Percentiles rank a stretch among this genome's conserved stretches.
Evolutionary conservation across 345 rosid genomes (phyloP).

Genomic region (Aquilaria sinensis): DNA sequence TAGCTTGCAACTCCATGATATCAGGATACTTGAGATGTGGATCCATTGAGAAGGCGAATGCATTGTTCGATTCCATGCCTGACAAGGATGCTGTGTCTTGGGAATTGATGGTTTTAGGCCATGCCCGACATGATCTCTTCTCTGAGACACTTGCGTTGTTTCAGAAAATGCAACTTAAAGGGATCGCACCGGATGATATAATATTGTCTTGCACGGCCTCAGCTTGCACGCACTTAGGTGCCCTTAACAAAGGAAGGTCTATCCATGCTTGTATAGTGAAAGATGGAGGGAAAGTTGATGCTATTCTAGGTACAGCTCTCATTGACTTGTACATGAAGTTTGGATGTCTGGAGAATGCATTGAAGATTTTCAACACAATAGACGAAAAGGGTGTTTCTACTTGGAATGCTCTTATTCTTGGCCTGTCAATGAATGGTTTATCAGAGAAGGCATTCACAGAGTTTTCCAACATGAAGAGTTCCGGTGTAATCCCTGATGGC

Average conservation of each 20-base stretch:
- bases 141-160: slow-evolving; percentile 39
- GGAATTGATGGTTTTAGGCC: slow-evolving; percentile 53
- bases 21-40: slow-evolving; percentile 45
- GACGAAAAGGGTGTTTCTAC: slow-evolving; percentile 47
- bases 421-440: slow-evolving; percentile 51
- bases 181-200: slow-evolving; percentile 37
- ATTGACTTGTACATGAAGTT: slow-evolving; percentile 59
- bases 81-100: slow-evolving; percentile 46
- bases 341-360: slow-evolving; percentile 44
- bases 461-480: slow-evolving; percentile 41
- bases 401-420: slow-evolving; percentile 54
- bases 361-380: slow-evolving; percentile 35
- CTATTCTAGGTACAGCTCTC: slow-evolving; percentile 45
- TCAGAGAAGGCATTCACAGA: slow-evolving; percentile 34
- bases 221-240: slow-evolving; percentile 50
- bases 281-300: slow-evolving; percentile 35
- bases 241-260: slow-evolving; percentile 51
- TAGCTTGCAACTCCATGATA: slow-evolving; percentile 65
- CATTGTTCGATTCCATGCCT: slow-evolving; percentile 43
- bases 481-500: slow-evolving; percentile 38
- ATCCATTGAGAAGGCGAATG: slow-evolving; percentile 36
- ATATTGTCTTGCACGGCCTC: slow-evolving; percentile 44
- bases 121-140: slow-evolving; percentile 35
- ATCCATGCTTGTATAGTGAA: slow-evolving; percentile 43
- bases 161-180: slow-evolving; percentile 36